These are phyloP conservation scores for Lenwebbia sp. DNA, from an alignment of 345 rosid genomes.

Conservation along the genomic window DNA sequence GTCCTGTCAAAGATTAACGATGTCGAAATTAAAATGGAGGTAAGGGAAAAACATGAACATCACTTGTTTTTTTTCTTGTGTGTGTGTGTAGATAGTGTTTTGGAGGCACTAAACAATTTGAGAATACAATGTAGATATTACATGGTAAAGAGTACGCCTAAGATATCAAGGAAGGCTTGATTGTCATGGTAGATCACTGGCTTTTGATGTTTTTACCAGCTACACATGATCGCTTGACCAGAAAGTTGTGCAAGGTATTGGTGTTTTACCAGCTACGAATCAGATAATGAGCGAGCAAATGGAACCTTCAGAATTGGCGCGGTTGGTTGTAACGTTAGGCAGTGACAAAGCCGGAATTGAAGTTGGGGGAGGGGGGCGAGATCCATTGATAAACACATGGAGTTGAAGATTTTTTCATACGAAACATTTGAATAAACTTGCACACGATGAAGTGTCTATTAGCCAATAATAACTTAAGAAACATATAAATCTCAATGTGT, in stretches of 20 bases:
- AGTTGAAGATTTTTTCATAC: not conserved
- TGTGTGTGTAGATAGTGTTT: not conserved
- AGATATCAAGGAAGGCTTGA: not conserved
- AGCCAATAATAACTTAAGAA: not conserved
- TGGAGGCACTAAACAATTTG: not conserved
- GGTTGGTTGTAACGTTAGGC: too few relatives aligned
- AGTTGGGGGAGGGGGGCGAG: not conserved
- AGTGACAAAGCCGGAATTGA: not conserved
- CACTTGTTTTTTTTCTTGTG: not conserved
- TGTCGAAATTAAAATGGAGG: not conserved
- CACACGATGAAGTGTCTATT: not conserved
- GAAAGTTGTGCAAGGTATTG: not conserved
- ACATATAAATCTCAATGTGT: not conserved
- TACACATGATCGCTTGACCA: not conserved
- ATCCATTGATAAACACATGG: not conserved
- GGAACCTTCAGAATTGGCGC: not conserved
- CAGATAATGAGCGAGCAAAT: not conserved
- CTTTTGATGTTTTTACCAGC: not conserved
- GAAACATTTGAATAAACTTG: not conserved
- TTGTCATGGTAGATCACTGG: not conserved
- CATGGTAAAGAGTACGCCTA: not conserved
- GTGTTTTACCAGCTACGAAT: not conserved
- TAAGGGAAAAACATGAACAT: not conserved
- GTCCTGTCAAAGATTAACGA: not conserved
- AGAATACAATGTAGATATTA: not conserved